Base-by-base conservation (phyloP, 2,329 filamentous ascomycete species). In the Akanthomyces uredinophilus region DNA sequence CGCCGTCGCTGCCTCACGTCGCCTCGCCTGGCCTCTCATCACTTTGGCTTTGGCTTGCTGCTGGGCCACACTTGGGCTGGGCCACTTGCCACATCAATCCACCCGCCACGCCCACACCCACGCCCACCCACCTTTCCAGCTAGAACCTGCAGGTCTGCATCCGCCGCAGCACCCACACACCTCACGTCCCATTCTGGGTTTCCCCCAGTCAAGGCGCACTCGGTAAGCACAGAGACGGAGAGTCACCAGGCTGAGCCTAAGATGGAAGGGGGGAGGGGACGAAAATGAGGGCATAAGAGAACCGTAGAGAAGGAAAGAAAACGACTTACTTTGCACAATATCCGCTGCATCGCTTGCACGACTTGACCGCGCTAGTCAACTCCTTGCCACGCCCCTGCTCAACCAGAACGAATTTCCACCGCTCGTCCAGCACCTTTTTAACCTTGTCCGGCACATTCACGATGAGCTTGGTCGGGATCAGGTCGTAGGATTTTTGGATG, bases 401-500 rank as follows among this genome's bases (percentile, higher is more conserved):
- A 65, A 98, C 91, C 68, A 97, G 84, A 67, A 99, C 91, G 77
- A 90, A 98, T 76, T 91, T 96, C 95, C 95, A 99, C 72, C 93
- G 87, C 77, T 97, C 91, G 74, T 98, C 91, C 52, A 99, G 83
- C 61, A 96, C 93, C 75, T 91, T 96, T 77, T 98, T 98, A 71
- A 99, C 94, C 72, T 90, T 91, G 68, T 89, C 89, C 5, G 95
- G 95, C 53, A 99, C 95, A 72, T 99, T 99, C 79, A 98, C 94
- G 70, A 99, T 95, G 70, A 90, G 87, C 64, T 84, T 86, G 16
- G 93, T 96, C 1, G 95, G 94, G 65, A 99, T 94, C 60, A 97
- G 90, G 70, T 99, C 95, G 81, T 98, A 98, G 76, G 94, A 93
- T 66, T 96, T 93, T 73, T 96, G 92, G 66, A 99, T 98, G 78